Percentiles rank a stretch among this genome's conserved stretches.
phyloP scores from a whole-genome alignment of 2,329 filamentous ascomycete genomes.

The Diaporthe ampelina region DNA sequence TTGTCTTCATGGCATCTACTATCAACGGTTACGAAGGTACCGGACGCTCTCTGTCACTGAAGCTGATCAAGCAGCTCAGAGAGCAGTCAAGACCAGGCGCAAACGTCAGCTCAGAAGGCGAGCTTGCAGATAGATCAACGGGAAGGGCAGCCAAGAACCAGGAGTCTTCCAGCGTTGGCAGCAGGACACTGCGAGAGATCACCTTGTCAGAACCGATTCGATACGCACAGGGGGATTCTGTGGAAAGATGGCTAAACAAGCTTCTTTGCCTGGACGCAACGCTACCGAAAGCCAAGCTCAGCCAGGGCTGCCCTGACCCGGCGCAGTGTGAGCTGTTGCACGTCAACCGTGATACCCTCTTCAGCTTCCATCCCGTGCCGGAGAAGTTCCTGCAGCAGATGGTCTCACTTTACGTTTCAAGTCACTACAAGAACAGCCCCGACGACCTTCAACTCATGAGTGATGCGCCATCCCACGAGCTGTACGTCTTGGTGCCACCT shows the following conservation, averaged over 20 bases:
- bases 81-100: conserved; percentile 84
- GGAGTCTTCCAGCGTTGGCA: conserved; percentile 68
- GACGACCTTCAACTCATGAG: conserved; percentile 99
- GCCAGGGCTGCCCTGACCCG: conserved; percentile 88
- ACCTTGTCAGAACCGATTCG: conserved; percentile 94
- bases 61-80: conserved; percentile 95
- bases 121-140: conserved; percentile 83
- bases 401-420: conserved; percentile 97
- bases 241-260: conserved; percentile 97
- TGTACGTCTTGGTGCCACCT: conserved; percentile 93
- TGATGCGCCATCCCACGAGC: conserved; percentile 94
- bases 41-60: conserved; percentile 92
- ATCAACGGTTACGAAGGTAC: conserved; percentile 99
- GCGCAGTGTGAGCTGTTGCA: conserved; percentile 91
- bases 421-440: conserved; percentile 97
- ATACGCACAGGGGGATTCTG: conserved; percentile 89
- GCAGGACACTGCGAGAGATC: conserved; percentile 89
- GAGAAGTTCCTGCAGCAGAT: conserved; percentile 98
- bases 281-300: conserved; percentile 81
- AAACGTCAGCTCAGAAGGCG: conserved; percentile 69
- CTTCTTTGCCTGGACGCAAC: conserved; percentile 95
- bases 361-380: conserved; percentile 97
- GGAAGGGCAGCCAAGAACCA: conserved; percentile 77
- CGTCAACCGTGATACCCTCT: conserved; percentile 96
- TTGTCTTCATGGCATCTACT: conserved; percentile 99